Percentiles rank a stretch among this genome's conserved stretches.
Conservation (phyloP, 2,329 filamentous ascomycete genomes). For the Paracorniculantispora psalliotae region DNA sequence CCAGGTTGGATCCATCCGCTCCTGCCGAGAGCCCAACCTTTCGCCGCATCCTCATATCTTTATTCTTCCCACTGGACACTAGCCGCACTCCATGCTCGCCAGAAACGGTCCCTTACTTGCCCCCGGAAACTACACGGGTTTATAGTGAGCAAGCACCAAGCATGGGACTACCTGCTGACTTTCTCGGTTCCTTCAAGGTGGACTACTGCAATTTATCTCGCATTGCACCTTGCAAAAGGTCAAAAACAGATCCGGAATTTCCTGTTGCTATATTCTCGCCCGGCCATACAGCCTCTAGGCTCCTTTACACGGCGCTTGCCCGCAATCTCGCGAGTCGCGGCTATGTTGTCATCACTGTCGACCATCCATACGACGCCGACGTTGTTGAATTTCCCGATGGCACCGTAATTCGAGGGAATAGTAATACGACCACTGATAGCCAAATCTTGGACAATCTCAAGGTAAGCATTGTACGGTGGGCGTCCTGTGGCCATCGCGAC, state of each 20-base stretch:
- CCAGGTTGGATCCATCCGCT: background rate
- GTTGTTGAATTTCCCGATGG: constrained; percentile 40
- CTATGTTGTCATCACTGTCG: constrained; percentile 39
- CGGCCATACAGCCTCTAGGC: background rate
- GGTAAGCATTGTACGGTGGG: background rate
- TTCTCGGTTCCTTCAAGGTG: background rate
- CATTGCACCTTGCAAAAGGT: background rate
- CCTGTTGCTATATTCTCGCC: background rate
- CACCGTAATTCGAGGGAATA: constrained; percentile 14
- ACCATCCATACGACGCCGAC: constrained; percentile 40
- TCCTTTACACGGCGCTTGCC: constrained; percentile 17
- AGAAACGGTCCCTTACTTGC: background rate
- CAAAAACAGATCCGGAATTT: background rate
- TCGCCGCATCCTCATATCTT: background rate
- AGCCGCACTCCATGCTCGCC: background rate
- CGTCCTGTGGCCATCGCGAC: background rate
- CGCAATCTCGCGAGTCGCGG: constrained; percentile 40
- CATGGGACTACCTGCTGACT: background rate
- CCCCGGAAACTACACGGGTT: background rate
- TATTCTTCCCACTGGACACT: background rate
- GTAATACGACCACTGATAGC: background rate
- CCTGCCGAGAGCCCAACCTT: background rate
- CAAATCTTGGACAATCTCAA: background rate
- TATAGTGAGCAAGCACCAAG: background rate
- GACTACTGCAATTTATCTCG: background rate